Evolutionary conservation across 1,284 basidiomycete genomes (phyloP).

Genomic region (Cutaneotrichosporon cutaneum): DNA sequence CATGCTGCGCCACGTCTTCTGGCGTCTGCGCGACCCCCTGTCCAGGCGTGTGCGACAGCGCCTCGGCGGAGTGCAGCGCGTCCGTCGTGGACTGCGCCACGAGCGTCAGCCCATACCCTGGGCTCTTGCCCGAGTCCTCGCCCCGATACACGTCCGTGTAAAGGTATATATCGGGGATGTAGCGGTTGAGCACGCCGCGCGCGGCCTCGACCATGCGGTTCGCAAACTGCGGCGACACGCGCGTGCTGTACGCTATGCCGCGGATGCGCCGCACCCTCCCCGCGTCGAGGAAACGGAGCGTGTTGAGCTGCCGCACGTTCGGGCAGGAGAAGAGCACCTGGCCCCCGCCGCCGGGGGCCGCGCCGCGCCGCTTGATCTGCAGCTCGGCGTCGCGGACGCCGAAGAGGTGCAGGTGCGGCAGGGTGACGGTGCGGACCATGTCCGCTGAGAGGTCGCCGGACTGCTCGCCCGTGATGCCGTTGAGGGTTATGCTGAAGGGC

Average conservation of each 20-base stretch:
- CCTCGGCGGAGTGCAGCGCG: slow-evolving; percentile 83
- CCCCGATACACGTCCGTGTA: slow-evolving; percentile 99
- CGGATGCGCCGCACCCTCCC: slow-evolving; percentile 93
- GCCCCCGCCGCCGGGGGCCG: slow-evolving; percentile 88
- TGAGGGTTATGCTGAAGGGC: slow-evolving; percentile 74
- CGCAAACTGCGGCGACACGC: slow-evolving; percentile 94
- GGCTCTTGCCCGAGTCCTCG: slow-evolving; percentile 92
- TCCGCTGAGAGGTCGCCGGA: slow-evolving; percentile 86
- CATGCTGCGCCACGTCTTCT: slow-evolving; percentile 84
- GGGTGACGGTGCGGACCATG: slow-evolving; percentile 83
- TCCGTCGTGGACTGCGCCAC: slow-evolving; percentile 90
- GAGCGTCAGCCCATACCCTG: slow-evolving; percentile 89
- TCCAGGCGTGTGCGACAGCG: slow-evolving; percentile 62
- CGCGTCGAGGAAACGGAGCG: slow-evolving; percentile 83
- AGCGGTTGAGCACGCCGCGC: slow-evolving; percentile 87
- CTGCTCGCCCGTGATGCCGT: slow-evolving; percentile 83
- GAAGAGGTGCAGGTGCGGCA: slow-evolving; percentile 88
- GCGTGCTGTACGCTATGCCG: slow-evolving; percentile 92
- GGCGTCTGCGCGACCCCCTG: slow-evolving; percentile 58
- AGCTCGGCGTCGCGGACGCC: slow-evolving; percentile 85
- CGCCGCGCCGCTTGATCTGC: slow-evolving; percentile 89
- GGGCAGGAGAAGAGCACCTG: slow-evolving; percentile 93
- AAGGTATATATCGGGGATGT: slow-evolving; percentile 96
- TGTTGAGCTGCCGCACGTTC: slow-evolving; percentile 81
- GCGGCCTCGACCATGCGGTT: slow-evolving; percentile 96